These are phyloP conservation scores for Tricholoma hemisulphureum DNA, from an alignment of 768 basidiomycete genomes.

Conservation along the genomic window DNA sequence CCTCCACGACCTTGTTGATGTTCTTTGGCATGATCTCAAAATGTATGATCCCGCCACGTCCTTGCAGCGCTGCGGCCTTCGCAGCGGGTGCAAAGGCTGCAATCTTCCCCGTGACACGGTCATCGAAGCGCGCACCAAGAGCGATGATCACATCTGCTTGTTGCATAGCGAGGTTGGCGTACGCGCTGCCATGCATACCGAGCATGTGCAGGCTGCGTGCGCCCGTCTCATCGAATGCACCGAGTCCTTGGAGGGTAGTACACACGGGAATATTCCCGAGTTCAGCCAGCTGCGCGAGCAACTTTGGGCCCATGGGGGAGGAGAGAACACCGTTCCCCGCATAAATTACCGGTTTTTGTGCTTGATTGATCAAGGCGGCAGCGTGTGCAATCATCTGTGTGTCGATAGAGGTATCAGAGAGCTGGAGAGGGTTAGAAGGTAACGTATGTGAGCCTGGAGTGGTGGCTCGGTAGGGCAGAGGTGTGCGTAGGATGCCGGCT, in stretches of 20 bases:
- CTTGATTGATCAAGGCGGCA: constrained; percentile 87
- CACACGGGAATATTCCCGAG: constrained; percentile 95
- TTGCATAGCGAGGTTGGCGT: constrained; percentile 98
- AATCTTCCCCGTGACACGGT: constrained; percentile 93
- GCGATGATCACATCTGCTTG: constrained; percentile 97
- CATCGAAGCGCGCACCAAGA: constrained; percentile 94
- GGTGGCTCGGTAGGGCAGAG: constrained; percentile 83
- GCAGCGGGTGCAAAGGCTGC: constrained; percentile 91
- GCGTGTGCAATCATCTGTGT: constrained; percentile 72
- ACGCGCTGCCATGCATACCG: constrained; percentile 97
- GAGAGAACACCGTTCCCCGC: constrained; percentile 90
- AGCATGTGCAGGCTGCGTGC: constrained; percentile 92
- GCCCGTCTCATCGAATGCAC: constrained; percentile 90
- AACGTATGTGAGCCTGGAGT: constrained; percentile 76
- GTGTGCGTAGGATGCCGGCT: constrained; percentile 81
- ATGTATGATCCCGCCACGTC: constrained; percentile 96
- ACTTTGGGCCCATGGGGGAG: constrained; percentile 74
- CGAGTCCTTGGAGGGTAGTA: constrained; percentile 94
- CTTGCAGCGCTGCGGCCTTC: constrained; percentile 75
- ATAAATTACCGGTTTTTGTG: constrained; percentile 89
- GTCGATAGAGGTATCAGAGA: constrained; percentile 59
- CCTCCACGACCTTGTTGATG: constrained; percentile 97
- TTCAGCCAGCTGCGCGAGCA: constrained; percentile 75
- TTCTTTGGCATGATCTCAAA: constrained; percentile 99
- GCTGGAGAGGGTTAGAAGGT: constrained; percentile 69